phyloP scores from a whole-genome alignment of 371 early-diverging fungal species.

The Zopfochytrium polystomum region DNA sequence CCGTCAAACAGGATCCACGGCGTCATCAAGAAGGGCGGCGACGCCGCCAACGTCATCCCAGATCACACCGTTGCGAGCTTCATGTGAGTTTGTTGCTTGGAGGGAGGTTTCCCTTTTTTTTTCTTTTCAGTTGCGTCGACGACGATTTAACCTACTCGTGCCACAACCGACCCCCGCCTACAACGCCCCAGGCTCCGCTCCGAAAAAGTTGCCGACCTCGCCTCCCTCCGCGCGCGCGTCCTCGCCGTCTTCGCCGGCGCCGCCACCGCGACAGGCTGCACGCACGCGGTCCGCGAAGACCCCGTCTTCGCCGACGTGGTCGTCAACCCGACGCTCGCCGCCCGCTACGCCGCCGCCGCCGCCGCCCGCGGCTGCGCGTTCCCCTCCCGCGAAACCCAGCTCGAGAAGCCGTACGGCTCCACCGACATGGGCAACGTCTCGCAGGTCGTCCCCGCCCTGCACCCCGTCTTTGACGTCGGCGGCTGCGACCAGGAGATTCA shows the following conservation, averaged over 20 bases:
- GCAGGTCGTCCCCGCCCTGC: constrained; percentile 53
- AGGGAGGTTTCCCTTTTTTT: not conserved
- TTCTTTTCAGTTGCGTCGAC: constrained; percentile 10
- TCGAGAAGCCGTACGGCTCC: constrained; percentile 18
- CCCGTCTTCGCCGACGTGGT: constrained; percentile 50
- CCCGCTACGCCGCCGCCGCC: constrained; percentile 56
- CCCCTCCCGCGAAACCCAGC: constrained; percentile 11
- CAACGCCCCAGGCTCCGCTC: too few relatives aligned
- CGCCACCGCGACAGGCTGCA: constrained; percentile 66
- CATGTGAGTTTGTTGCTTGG: not conserved
- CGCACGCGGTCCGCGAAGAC: constrained; percentile 52
- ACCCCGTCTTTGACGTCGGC: constrained; percentile 55
- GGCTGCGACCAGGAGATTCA: constrained; percentile 55
- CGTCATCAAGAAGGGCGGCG: constrained; percentile 60
- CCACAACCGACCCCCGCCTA: too few relatives aligned
- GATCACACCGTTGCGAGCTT: constrained; percentile 11
- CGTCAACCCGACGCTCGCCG: constrained; percentile 58
- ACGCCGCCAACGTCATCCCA: constrained; percentile 36
- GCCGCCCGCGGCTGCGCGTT: constrained; percentile 25
- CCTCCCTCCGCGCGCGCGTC: constrained; percentile 48
- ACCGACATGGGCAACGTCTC: constrained; percentile 74
- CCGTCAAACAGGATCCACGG: constrained; percentile 65
- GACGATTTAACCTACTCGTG: constrained; percentile 5
- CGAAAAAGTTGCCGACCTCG: constrained; percentile 45
- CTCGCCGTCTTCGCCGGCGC: constrained; percentile 61